phyloP scores from a whole-genome alignment of 2,329 filamentous ascomycete species.

The Ophiostoma quercus region DNA sequence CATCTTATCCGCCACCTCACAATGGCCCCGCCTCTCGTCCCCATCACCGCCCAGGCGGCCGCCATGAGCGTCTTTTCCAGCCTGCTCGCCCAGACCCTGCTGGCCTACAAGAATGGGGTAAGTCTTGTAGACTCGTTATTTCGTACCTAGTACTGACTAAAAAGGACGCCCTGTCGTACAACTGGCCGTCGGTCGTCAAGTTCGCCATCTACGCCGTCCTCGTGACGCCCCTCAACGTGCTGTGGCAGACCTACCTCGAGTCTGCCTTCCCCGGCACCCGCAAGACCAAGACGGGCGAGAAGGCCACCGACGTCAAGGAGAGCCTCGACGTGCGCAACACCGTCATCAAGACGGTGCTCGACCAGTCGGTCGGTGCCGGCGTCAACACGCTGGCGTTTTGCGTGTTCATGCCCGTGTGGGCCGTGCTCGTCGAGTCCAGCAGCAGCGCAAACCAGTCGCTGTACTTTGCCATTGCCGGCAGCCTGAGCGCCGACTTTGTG shows the following conservation, averaged over 20 bases:
- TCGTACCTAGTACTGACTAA: not conserved
- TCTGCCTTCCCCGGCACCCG: slow-evolving; percentile 60
- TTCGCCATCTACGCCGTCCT: slow-evolving; percentile 71
- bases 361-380: slow-evolving; percentile 62
- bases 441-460: slow-evolving; percentile 28
- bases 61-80: slow-evolving; percentile 64
- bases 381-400: slow-evolving; percentile 63
- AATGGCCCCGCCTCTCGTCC: slow-evolving; percentile 46
- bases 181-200: slow-evolving; percentile 65
- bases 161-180: slow-evolving; percentile 39
- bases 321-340: slow-evolving; percentile 60
- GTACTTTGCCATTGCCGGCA: slow-evolving; percentile 37
- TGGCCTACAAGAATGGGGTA: slow-evolving; percentile 57
- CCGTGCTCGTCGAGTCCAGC: slow-evolving; percentile 27
- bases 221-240: slow-evolving; percentile 73
- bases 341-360: slow-evolving; percentile 59
- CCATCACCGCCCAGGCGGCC: slow-evolving; percentile 60
- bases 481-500: slow-evolving; percentile 53
- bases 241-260: slow-evolving; percentile 81
- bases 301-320: slow-evolving; percentile 35
- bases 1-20: not conserved
- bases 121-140: slow-evolving; percentile 27
- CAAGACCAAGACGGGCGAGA: slow-evolving; percentile 32
- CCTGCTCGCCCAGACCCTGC: slow-evolving; percentile 65
- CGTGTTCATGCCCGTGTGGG: slow-evolving; percentile 44